Evolutionary conservation across 768 basidiomycete species (phyloP), one percentile per base, ranked within the genome.

Genomic region (Amanita muscaria): DNA sequence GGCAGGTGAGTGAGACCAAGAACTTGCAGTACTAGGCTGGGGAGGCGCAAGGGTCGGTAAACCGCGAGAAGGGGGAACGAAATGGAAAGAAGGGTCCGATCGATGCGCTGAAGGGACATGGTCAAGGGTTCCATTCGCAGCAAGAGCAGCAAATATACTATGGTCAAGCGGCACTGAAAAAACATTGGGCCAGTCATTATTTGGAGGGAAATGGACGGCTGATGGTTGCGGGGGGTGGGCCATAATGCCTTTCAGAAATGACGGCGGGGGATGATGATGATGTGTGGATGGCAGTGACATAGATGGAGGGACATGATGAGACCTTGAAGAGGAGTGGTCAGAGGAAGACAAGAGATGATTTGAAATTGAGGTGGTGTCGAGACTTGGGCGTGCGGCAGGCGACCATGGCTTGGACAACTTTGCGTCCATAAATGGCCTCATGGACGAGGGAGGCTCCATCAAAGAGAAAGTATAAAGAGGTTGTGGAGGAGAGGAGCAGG

Each of bases 141-240:
- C 70, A 38, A 85, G 71, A 27, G 74, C 71, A 31, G 77, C 73
- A 53, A 82, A 83, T 25, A 77, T 63, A 34, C 71, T 57, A 5
- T 80, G 77, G 48, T 80, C 71, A 40, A 84, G 65, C 2, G 84
- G 77, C 3, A 73, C 58, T n/a, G 81, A 66, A 59, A 82, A 83
- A 15, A 83, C 42, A 51, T 68, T 64, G 19, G 59, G 63, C 83
- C 83, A 86, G 55, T 71, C 64, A 49, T 64, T 52, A 48, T 49
- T 54, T 25, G 56, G 52, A 37, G 62, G 56, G 39, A 53, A 48
- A 27, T 55, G 54, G n/a, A 54, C 44, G 42, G 43, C 45, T 25
- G 47, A 36, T 38, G 49, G 29, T n/a, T 27, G 43, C 39, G 46
- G 40, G 44, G 41, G 35, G 34, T 50, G 54, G 43, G 39, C 40